phyloP scores from a whole-genome alignment of 768 basidiomycete genomes.

The Kwoniella sp. region DNA sequence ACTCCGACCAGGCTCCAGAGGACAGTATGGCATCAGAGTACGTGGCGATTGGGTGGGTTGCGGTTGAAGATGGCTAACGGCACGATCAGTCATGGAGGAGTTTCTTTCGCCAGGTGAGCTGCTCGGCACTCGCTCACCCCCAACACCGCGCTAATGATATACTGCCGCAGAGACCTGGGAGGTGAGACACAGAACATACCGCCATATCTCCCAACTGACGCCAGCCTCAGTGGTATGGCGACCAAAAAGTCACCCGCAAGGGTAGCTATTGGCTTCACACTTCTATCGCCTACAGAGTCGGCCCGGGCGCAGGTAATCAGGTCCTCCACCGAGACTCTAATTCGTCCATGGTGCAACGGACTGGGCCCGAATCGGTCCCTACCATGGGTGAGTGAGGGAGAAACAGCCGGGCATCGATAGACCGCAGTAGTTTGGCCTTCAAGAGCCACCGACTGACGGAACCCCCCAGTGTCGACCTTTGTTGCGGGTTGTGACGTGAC shows the following conservation, averaged over 20 bases:
- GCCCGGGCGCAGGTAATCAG: constrained; percentile 17
- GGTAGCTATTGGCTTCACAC: constrained; percentile 24
- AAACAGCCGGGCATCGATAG: neutral
- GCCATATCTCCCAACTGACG: neutral
- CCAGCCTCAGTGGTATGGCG: constrained; percentile 14
- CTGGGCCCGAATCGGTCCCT: constrained; percentile 14
- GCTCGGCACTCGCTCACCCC: no score
- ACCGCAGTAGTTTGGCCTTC: no score
- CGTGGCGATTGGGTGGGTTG: neutral
- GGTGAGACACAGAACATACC: no score
- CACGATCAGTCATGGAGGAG: constrained; percentile 19
- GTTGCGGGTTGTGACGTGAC: constrained; percentile 23
- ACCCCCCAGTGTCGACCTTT: constrained; percentile 17
- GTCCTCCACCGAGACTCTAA: constrained; percentile 19
- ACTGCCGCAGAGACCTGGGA: constrained; percentile 27
- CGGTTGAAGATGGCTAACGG: neutral
- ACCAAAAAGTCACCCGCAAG: constrained; percentile 20
- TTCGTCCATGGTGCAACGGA: constrained; percentile 15
- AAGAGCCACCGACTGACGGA: neutral
- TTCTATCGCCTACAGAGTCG: constrained; percentile 21
- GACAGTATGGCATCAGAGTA: constrained; percentile 19
- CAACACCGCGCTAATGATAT: no score
- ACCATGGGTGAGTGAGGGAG: constrained; percentile 16
- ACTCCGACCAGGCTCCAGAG: constrained; percentile 12
- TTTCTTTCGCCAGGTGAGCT: constrained; percentile 17